Evolutionary conservation across 2,329 filamentous ascomycete genomes (phyloP).

Genomic region (Alternaria sp.): DNA sequence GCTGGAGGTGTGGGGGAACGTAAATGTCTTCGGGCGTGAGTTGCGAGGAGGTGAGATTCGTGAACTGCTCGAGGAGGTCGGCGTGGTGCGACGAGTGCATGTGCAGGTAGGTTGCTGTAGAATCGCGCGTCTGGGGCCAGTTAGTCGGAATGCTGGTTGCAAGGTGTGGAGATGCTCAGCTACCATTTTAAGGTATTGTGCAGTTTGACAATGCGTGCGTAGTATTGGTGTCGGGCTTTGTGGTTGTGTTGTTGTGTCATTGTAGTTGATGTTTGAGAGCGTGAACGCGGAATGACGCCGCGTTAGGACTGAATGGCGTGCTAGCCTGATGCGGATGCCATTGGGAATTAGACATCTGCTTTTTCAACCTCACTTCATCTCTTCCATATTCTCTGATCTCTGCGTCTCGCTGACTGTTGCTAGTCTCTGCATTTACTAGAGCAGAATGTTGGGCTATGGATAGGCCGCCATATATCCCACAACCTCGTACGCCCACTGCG

Average conservation of each 20-base stretch:
- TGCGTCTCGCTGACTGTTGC: not conserved
- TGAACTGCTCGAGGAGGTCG: conserved; percentile 75
- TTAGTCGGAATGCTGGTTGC: conserved; percentile 3
- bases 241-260: not conserved
- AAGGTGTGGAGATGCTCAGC: no score
- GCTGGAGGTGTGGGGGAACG: conserved; percentile 81
- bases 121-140: conserved; percentile 70
- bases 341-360: not conserved
- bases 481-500: not conserved
- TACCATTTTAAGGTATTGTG: conserved; percentile 5
- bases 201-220: not conserved
- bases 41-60: conserved; percentile 43
- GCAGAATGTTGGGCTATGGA: not conserved
- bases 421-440: not conserved
- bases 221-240: not conserved
- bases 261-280: not conserved
- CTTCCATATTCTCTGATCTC: not conserved
- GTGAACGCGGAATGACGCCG: conserved; percentile 4
- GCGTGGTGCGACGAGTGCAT: conserved; percentile 76
- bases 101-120: conserved; percentile 77
- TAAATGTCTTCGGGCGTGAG: conserved; percentile 74
- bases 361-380: not conserved
- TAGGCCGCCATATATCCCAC: not conserved
- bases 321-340: conserved; percentile 8
- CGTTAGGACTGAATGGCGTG: conserved; percentile 9